Evolutionary conservation across 768 basidiomycete species (phyloP).

Genomic region (Naganishia friedmannii): DNA sequence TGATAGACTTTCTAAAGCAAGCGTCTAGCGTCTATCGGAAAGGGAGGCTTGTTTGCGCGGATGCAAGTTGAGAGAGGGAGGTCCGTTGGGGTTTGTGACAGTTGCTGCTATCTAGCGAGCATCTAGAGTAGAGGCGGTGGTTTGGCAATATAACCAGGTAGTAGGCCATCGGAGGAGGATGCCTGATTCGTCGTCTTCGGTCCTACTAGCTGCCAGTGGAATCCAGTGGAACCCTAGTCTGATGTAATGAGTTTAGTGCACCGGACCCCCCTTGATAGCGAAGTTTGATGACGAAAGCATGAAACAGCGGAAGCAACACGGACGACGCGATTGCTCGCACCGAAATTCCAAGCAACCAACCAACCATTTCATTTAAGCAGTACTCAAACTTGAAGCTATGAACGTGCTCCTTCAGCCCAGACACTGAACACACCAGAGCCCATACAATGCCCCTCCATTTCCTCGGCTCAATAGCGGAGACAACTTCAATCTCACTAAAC

Average conservation of each 20-base stretch:
- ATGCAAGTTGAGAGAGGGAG: not conserved
- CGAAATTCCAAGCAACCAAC: no score
- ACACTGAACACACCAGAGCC: not conserved
- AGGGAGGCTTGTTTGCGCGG: not conserved
- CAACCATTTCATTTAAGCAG: not conserved
- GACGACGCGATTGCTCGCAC: not conserved
- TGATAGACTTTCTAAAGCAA: constrained; percentile 6
- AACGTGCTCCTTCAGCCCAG: not conserved
- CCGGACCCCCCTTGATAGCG: no score
- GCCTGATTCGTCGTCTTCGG: no score
- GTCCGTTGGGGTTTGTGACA: no score
- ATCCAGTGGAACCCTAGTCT: no score
- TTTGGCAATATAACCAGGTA: no score
- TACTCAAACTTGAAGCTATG: not conserved
- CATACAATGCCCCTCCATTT: constrained; percentile 37
- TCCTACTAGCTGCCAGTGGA: no score
- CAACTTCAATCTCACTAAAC: constrained; percentile 6
- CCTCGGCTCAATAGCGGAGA: constrained; percentile 30
- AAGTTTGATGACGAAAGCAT: not conserved
- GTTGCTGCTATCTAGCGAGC: no score
- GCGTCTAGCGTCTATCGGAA: no score
- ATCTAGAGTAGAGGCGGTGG: no score
- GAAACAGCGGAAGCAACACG: not conserved
- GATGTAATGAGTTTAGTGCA: no score
- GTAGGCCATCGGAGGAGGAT: no score